Conservation (phyloP, 2,329 filamentous ascomycete species). For the Incumbomyces lentus region DNA sequence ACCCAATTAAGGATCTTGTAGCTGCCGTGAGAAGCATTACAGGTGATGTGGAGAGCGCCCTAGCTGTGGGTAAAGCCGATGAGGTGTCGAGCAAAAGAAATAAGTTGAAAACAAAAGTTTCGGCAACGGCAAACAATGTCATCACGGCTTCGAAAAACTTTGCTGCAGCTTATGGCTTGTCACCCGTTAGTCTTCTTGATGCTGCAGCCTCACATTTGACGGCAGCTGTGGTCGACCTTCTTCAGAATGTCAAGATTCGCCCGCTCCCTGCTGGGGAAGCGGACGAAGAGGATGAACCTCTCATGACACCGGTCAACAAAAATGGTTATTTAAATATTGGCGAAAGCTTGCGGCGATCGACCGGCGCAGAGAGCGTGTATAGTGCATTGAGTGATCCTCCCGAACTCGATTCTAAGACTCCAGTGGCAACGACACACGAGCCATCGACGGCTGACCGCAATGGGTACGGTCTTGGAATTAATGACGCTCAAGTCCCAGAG, state of each 20-base stretch:
- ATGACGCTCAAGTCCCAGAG: constrained; percentile 21
- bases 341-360: constrained; percentile 39
- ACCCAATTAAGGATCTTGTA: constrained; percentile 79
- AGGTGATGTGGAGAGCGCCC: constrained; percentile 59
- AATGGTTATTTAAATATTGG: constrained; percentile 56
- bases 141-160: constrained; percentile 95
- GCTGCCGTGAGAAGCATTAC: constrained; percentile 74
- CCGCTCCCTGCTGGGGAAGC: constrained; percentile 64
- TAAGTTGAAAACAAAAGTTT: constrained; percentile 71
- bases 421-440: constrained; percentile 8
- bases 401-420: constrained; percentile 25
- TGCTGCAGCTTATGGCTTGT: constrained; percentile 68
- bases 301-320: constrained; percentile 54
- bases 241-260: constrained; percentile 74
- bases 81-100: constrained; percentile 49
- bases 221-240: constrained; percentile 72
- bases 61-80: constrained; percentile 42
- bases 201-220: constrained; percentile 87
- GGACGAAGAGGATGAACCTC: constrained; percentile 61
- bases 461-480: constrained; percentile 13
- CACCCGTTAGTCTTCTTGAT: constrained; percentile 85
- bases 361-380: constrained; percentile 62
- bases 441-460: constrained; percentile 11
- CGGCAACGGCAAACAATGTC: constrained; percentile 87
- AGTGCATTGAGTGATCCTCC: constrained; percentile 49